Evolutionary conservation across 192 early-diverging fungal species (phyloP).

Genomic region (Piromyces finnis): DNA sequence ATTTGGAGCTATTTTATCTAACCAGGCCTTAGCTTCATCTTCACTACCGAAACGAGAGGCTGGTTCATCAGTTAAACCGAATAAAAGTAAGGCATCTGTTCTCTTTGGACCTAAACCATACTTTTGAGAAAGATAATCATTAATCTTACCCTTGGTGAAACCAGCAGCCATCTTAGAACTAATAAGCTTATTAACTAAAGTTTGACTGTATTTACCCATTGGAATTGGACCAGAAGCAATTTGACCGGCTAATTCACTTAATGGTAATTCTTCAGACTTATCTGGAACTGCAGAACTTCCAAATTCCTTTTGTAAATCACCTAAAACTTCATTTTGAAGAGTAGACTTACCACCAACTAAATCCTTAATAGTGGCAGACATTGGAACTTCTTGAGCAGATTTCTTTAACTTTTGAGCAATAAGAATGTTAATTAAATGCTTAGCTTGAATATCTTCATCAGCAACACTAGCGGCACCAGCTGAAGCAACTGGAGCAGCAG

Average conservation of each 20-base stretch:
- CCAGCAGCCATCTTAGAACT: constrained; percentile 84
- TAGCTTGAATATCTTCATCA: constrained; percentile 52
- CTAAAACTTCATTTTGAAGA: constrained; percentile 89
- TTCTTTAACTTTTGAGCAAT: constrained; percentile 87
- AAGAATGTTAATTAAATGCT: constrained; percentile 34
- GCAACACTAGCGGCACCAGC: constrained; percentile 63
- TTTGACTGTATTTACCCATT: constrained; percentile 66
- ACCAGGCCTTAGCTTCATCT: constrained; percentile 58
- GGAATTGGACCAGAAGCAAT: constrained; percentile 30
- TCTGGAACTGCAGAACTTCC: constrained; percentile 56
- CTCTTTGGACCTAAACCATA: constrained; percentile 63
- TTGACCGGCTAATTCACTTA: constrained; percentile 56
- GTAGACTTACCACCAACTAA: constrained; percentile 91
- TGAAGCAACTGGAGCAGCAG: constrained; percentile 18
- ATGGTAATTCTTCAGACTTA: constrained; percentile 77
- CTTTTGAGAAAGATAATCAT: constrained; percentile 45
- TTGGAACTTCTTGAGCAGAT: constrained; percentile 47
- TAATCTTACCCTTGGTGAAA: constrained; percentile 57
- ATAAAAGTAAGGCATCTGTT: constrained; percentile 52
- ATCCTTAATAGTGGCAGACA: constrained; percentile 73
- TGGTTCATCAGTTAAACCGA: constrained; percentile 69
- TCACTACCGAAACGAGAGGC: constrained; percentile 53
- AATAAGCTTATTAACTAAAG: constrained; percentile 63
- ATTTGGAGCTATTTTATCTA: constrained; percentile 58
- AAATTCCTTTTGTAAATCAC: constrained; percentile 88